Conservation (phyloP, 139 green algal genomes). For the Micractinium conductrix region DNA sequence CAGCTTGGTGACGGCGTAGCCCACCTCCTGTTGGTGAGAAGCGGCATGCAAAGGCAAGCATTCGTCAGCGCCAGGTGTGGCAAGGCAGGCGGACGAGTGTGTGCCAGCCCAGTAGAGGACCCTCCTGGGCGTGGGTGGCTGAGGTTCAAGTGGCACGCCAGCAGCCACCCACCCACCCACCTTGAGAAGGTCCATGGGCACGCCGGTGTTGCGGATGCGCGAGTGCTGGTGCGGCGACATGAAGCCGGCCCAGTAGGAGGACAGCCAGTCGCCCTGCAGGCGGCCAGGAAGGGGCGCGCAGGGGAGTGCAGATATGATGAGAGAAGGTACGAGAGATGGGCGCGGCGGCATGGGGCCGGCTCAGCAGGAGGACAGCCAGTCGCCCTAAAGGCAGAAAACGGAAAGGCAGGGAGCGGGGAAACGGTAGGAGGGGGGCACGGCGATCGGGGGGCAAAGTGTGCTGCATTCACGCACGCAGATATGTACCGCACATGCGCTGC, state of each 20-base stretch:
- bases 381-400: neutral
- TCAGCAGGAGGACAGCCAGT: conserved; percentile 50
- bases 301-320: neutral
- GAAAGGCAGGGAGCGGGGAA: too few relatives aligned
- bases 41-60: too few relatives aligned
- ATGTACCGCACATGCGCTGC: too few relatives aligned
- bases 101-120: too few relatives aligned
- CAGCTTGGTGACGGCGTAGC: conserved; percentile 83
- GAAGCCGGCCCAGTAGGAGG: conserved; percentile 81
- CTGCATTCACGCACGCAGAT: too few relatives aligned
- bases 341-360: conserved; percentile 91
- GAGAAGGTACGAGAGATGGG: too few relatives aligned
- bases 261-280: conserved; percentile 33
- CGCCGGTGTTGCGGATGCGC: conserved; percentile 93
- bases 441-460: too few relatives aligned
- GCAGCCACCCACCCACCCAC: neutral
- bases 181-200: conserved; percentile 67
- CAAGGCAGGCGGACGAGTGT: too few relatives aligned
- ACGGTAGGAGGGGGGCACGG: too few relatives aligned
- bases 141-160: too few relatives aligned
- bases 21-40: conserved; percentile 67
- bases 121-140: too few relatives aligned
- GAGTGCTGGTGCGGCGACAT: conserved; percentile 88
- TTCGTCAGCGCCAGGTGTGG: too few relatives aligned
- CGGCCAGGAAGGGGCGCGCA: neutral